Base-by-base conservation (phyloP, 768 basidiomycete species). In the Cubamyces sp. region DNA sequence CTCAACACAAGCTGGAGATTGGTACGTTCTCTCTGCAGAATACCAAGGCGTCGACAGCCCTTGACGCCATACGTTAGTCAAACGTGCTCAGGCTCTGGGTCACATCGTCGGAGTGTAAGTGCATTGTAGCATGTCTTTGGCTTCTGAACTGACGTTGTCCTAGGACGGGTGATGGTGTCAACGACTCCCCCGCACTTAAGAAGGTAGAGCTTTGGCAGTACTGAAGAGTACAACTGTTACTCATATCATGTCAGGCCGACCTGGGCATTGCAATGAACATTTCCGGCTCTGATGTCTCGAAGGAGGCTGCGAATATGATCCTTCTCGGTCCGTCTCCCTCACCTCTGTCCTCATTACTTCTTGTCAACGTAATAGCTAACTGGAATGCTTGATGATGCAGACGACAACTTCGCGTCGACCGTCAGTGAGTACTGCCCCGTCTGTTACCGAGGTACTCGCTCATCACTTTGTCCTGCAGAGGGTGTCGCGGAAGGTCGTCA, bases 251-350 rank as follows among this genome's bases (percentile, higher is more conserved):
- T 8, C 56, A 82, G 79, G 87, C 87, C 28, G 87, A 88, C 64
- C 78, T 89, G 23, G 87, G 87, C 30, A 88, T 88, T 67, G 87
- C 87, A 0, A 90, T 90, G 87, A 88, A 88, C 66, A 84, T 88
- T 39, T 87, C 87, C 25, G 87, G 87, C 37, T 88, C 87, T 4
- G 87, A 88, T 64, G 87, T 88, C 12, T 87, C 87, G 1, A 88
- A 90, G 68, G 87, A 88, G 72, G 87, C 87, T 3, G 87, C 87
- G 1, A 85, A 90, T 70, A 88, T 90, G 86, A 87, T 90, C 67
- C 76, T 89, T 15, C 78, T 88, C 5, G 86, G 85, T 85, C 62
- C 54, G 64, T 55, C 69, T 25, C n/a, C 23, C 19, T 19, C 62
- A 14, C 18, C 8, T 41, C 55, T 6, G 25, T n/a, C 19, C 25